phyloP scores from a whole-genome alignment of 352 stramenopile species.

The Pseudoperonospora humuli region DNA sequence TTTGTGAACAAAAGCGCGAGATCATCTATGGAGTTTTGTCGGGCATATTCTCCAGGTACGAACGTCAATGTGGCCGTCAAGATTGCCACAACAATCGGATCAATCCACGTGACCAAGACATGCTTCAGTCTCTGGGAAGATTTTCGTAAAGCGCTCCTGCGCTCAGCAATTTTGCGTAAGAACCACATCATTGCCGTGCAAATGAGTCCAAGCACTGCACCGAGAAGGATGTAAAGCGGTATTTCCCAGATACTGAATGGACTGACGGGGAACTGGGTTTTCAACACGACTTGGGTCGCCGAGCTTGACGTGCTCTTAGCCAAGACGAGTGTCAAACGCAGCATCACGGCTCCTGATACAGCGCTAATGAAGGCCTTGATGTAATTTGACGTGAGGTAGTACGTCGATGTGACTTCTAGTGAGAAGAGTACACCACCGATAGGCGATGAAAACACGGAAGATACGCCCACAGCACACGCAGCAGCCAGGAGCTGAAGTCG shows the following conservation, averaged over 20 bases:
- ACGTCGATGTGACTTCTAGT: conserved; percentile 89
- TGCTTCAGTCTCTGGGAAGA: conserved; percentile 44
- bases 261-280: conserved; percentile 38
- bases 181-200: conserved; percentile 51
- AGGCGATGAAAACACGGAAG: conserved; percentile 89
- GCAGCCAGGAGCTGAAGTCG: conserved; percentile 86
- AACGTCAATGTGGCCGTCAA: conserved; percentile 62
- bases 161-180: conserved; percentile 45
- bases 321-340: conserved; percentile 58
- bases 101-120: conserved; percentile 50
- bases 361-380: conserved; percentile 85
- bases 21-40: conserved; percentile 45
- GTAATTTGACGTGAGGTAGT: conserved; percentile 88
- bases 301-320: conserved; percentile 48
- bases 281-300: conserved; percentile 38
- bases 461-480: conserved; percentile 88
- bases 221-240: conserved; percentile 57
- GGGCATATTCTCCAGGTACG: conserved; percentile 60
- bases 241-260: conserved; percentile 67
- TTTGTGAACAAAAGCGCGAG: conserved; percentile 57
- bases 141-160: conserved; percentile 24
- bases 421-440: conserved; percentile 93
- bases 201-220: conserved; percentile 47
- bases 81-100: conserved; percentile 55
- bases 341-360: conserved; percentile 64